Evolutionary conservation across 495 filamentous ascomycete genomes (phyloP).

Genomic region (Hypoxylon crocopeplum): DNA sequence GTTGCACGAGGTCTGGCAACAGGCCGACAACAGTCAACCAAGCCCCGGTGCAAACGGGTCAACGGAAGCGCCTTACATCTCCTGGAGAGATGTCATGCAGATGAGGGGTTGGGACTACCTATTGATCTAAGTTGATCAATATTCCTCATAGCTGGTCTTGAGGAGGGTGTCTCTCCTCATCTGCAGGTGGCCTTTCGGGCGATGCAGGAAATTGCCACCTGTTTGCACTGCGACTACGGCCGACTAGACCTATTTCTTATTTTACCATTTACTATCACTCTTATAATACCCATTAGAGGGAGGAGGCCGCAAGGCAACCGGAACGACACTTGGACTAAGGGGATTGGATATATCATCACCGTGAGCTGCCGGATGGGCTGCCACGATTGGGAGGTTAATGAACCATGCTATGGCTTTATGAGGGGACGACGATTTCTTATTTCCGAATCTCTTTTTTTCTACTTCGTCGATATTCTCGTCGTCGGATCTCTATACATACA

Average conservation of each 20-base stretch:
- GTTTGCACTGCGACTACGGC: conserved; percentile 28
- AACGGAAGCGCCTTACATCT: conserved; percentile 64
- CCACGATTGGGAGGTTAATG: conserved; percentile 36
- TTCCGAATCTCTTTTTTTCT: conserved; percentile 20
- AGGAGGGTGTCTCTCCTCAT: conserved; percentile 40
- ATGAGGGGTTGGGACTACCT: conserved; percentile 91
- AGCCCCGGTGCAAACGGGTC: conserved; percentile 48
- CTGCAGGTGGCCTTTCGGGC: conserved; percentile 42
- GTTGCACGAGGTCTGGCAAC: conserved; percentile 82
- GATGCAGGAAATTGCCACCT: conserved; percentile 43
- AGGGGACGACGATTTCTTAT: conserved; percentile 38
- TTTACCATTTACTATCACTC: conserved; percentile 14
- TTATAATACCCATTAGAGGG: conserved; percentile 40
- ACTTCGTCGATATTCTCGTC: conserved; percentile 26
- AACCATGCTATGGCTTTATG: conserved; percentile 44
- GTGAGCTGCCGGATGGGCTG: conserved; percentile 18
- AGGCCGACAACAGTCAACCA: conserved; percentile 62
- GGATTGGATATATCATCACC: conserved; percentile 34
- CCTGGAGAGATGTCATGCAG: conserved; percentile 95
- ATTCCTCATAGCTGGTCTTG: conserved; percentile 47
- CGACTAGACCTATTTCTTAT: conserved; percentile 25
- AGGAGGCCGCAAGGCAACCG: conserved; percentile 47
- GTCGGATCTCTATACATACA: conserved; percentile 40
- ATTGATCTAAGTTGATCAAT: conserved; percentile 68
- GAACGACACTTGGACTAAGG: conserved; percentile 44